Base-by-base conservation (phyloP, 192 early-diverging fungal genomes). In the Piromyces finnis region DNA sequence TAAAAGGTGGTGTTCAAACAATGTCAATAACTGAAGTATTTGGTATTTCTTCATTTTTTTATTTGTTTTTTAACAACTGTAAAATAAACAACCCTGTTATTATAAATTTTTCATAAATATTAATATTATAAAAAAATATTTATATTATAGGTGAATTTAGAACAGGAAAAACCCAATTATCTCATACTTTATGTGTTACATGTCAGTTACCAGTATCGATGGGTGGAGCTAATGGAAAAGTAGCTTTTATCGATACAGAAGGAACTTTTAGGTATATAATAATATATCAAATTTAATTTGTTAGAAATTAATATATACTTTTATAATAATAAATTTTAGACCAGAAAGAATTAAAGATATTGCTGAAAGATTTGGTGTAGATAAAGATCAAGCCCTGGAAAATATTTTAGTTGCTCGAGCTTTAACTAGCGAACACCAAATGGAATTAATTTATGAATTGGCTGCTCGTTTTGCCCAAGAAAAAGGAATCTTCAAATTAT, bases 21-120 rank as follows among this genome's bases (percentile, higher is more conserved):
- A 91, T 92, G 89, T 89, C 90, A 18, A 93, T 96, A 78, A 96
- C 94, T 4, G 94, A 96, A 83, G 93, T 88, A 17, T 96, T 95
- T 86, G 94, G 94, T 51, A 51, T 22, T 5, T 14, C 1, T 14
- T 37, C 5, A 14, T 37, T 14, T 15, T 37, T 14, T 12, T 37
- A 14, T 14, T 32, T 9, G 9, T 32, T 32, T 32, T 32, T 32
- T 32, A 32, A n/a, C n/a, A n/a, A n/a, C n/a, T n/a, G n/a, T n/a
- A n/a, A n/a, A n/a, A n/a, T n/a, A n/a, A n/a, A n/a, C n/a, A n/a
- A n/a, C n/a, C n/a, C n/a, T n/a, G n/a, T n/a, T 32, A 32, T 14
- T 37, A 37, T 14, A 26, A 68, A 68, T 68, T n/a, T n/a, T n/a
- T n/a, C n/a, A n/a, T n/a, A n/a, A 68, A 51, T 51, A 22, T 3